Evolutionary conservation across 495 filamentous ascomycete species (phyloP).

Genomic region (Penicillium coprophilum): DNA sequence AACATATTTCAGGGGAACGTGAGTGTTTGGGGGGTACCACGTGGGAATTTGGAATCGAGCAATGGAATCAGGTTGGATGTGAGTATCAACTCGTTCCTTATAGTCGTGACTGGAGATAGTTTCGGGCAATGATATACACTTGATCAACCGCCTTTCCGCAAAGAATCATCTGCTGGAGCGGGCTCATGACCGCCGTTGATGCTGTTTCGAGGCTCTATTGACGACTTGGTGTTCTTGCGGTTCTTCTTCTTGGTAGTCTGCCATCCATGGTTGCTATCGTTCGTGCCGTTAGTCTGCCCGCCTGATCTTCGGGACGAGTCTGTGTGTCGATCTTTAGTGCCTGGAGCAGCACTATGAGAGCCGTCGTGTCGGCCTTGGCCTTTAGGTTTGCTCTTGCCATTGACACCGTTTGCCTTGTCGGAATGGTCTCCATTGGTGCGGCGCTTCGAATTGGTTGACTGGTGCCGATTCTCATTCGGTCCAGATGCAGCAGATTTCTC

Average conservation of each 20-base stretch:
- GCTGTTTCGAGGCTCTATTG: constrained; percentile 30
- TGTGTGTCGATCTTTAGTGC: constrained; percentile 32
- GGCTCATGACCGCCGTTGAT: constrained; percentile 36
- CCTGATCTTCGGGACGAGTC: constrained; percentile 38
- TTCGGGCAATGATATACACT: constrained; percentile 4
- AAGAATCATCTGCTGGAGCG: constrained; percentile 48
- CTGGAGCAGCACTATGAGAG: constrained; percentile 21
- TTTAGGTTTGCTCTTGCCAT: constrained; percentile 37
- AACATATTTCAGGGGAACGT: constrained; percentile 4
- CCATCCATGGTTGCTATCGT: constrained; percentile 40
- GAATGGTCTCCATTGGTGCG: constrained; percentile 36
- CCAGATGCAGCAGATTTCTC: constrained; percentile 29
- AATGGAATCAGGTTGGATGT: neutral
- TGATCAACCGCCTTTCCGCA: constrained; percentile 51
- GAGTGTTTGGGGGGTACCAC: neutral
- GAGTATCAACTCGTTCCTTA: neutral
- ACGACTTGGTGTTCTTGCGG: constrained; percentile 41
- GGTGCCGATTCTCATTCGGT: constrained; percentile 27
- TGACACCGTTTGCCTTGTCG: constrained; percentile 41
- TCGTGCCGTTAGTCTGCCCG: constrained; percentile 20
- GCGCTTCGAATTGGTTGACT: constrained; percentile 27
- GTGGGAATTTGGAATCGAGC: neutral
- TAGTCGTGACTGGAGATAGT: constrained; percentile 1
- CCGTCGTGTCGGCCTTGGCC: constrained; percentile 35
- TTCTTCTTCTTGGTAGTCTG: constrained; percentile 52